Evolutionary conservation across 148 eudicot genomes (phyloP), one percentile per base, ranked within the genome.

Genomic region (Rhododendron ferrugineum): DNA sequence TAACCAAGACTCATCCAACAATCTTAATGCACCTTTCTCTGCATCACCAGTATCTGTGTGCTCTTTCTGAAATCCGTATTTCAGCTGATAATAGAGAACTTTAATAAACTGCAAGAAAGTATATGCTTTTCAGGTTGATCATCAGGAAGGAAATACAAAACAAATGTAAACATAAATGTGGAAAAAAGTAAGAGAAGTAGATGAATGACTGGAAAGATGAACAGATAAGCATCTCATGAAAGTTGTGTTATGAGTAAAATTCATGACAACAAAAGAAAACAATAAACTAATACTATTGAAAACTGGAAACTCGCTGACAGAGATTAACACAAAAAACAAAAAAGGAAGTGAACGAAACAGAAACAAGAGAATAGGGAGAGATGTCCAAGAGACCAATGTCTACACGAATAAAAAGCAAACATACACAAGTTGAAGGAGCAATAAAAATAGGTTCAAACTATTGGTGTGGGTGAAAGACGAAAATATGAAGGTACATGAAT

Each of bases 1-100:
- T 74, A 97, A 91, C 96, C 95, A 97, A 78, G 98, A 94, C 88
- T 97, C 99, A 62, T 97, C 99, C 85, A 97, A 87, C 90, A 92
- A 85, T 42, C 91, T 81, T 16, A 89, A 83, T n/a, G 92, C 86
- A 83, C 92, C 91, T 85, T 89, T 90, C 81, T 89, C 89, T 85
- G 79, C 82, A 56, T 83, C 83, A 52, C 64, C 84, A 81, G 54
- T 86, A 80, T 88, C 90, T 18, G 86, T 82, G 30, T 72, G 89
- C 42, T 93, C 96, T 86, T 90, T 90, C 85, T 89, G 96, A 86
- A 97, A 88, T 86, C 98, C 99, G 88, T 90, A 92, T 82, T 95
- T 94, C 78, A 97, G 92, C 90, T 97, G 99, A 89, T 93, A 83
- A 91, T 94, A 95, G 26, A 97, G 70, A 68, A 90, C 94, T 87